These are phyloP conservation scores for Cordyceps pruinosa DNA, from an alignment of 2,329 filamentous ascomycete genomes.

Conservation along the genomic window DNA sequence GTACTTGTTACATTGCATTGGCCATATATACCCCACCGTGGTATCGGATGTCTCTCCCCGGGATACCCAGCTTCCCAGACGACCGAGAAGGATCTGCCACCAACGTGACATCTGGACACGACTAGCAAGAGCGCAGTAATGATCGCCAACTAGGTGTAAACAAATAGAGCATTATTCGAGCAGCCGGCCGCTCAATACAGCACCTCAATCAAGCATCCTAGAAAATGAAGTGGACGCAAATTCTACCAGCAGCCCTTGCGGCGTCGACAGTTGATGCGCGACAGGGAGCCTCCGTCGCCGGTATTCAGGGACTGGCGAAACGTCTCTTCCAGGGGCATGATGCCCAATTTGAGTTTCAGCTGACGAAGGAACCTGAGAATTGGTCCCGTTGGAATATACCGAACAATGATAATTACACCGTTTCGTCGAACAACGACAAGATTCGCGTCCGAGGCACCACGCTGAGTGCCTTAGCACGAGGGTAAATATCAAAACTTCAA, in stretches of 20 bases:
- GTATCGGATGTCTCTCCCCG: too few species aligned
- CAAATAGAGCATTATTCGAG: background rate
- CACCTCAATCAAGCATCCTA: background rate
- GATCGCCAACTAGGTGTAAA: background rate
- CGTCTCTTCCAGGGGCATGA: background rate
- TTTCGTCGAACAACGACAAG: background rate
- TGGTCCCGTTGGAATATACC: slow-evolving; percentile 4
- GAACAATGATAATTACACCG: slow-evolving; percentile 2
- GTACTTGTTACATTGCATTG: too few species aligned
- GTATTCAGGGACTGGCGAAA: background rate
- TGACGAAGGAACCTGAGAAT: background rate
- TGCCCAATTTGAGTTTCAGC: slow-evolving; percentile 1
- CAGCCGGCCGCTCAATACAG: background rate
- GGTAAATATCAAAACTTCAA: background rate
- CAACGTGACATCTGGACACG: background rate
- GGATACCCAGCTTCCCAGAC: too few species aligned
- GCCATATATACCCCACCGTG: too few species aligned
- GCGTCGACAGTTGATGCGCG: background rate
- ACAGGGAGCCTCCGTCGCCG: background rate
- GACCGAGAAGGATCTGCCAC: too few species aligned
- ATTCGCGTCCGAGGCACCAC: slow-evolving; percentile 8
- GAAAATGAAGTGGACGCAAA: background rate
- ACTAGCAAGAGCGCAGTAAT: background rate
- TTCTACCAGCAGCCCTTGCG: background rate
- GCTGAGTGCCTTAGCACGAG: slow-evolving; percentile 3